Percentiles rank a stretch among this genome's conserved stretches.
Evolutionary conservation across 257 asterid species (phyloP).

Genomic region (Nicotiana obtusifolia): DNA sequence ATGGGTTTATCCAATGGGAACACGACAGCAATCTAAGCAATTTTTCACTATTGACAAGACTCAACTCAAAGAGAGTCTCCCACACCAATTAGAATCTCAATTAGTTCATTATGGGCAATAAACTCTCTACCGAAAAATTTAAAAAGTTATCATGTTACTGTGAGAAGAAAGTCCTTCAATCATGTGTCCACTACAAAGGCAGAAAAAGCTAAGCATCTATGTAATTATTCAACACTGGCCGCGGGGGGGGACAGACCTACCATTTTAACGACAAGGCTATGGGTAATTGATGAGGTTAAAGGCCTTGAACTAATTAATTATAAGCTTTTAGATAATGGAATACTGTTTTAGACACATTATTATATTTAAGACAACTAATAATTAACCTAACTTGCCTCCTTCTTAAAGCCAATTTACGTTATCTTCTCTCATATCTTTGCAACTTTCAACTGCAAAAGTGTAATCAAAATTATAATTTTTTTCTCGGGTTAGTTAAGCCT

Average conservation of each 20-base stretch:
- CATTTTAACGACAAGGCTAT: conserved; percentile 55
- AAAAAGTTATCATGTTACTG: conserved; percentile 33
- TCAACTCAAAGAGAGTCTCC: conserved; percentile 36
- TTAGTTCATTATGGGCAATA: conserved; percentile 33
- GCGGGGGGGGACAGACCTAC: conserved; percentile 50
- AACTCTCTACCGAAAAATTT: conserved; percentile 19
- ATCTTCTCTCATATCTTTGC: background rate
- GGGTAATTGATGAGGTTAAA: conserved; percentile 16
- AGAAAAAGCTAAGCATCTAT: conserved; percentile 17
- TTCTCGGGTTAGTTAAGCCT: background rate
- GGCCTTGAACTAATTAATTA: background rate
- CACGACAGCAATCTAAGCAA: conserved; percentile 24
- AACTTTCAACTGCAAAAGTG: background rate
- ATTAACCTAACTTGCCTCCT: conserved; percentile 10
- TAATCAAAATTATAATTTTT: background rate
- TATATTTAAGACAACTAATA: background rate
- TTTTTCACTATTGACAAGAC: conserved; percentile 53
- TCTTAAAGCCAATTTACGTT: conserved; percentile 12
- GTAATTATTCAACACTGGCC: conserved; percentile 34
- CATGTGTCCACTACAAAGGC: conserved; percentile 48
- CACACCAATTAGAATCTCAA: conserved; percentile 31
- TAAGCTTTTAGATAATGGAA: conserved; percentile 19
- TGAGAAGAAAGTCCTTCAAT: conserved; percentile 48
- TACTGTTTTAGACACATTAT: background rate
- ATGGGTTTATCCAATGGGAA: conserved; percentile 24